phyloP scores from a whole-genome alignment of 441 rosid genomes.

The Corymbia calophylla region DNA sequence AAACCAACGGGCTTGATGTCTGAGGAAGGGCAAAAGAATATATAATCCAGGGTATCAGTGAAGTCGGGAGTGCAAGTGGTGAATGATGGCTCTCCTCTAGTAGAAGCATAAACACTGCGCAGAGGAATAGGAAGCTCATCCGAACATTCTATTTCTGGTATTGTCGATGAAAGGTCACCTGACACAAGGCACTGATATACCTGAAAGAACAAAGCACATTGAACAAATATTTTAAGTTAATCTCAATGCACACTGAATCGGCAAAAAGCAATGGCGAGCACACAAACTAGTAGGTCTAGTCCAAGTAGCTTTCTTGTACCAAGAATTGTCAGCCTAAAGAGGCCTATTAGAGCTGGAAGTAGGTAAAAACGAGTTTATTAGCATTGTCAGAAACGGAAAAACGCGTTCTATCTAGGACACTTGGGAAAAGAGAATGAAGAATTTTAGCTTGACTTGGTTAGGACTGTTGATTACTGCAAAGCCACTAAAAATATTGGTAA shows the following conservation, averaged over 20 bases:
- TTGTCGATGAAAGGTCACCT: conserved; percentile 26
- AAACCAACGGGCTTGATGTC: conserved; percentile 49
- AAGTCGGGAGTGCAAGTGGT: conserved; percentile 88
- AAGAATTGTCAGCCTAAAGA: neutral
- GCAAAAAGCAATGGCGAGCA: neutral
- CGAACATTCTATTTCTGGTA: conserved; percentile 16
- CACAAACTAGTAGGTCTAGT: neutral
- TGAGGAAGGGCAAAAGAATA: conserved; percentile 63
- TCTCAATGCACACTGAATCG: neutral
- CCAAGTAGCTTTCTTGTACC: neutral
- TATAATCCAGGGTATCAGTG: conserved; percentile 74
- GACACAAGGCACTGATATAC: conserved; percentile 72
- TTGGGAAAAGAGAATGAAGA: neutral
- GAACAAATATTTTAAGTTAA: neutral
- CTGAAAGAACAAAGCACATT: conserved; percentile 27
- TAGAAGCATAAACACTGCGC: conserved; percentile 55
- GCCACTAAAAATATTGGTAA: neutral
- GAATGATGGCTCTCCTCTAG: conserved; percentile 79
- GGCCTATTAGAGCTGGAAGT: neutral
- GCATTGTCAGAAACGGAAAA: neutral
- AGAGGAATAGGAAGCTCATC: conserved; percentile 59
- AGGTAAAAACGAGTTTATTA: neutral
- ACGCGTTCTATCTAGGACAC: neutral
- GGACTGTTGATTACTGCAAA: neutral
- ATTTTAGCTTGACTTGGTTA: neutral